phyloP scores from a whole-genome alignment of 768 basidiomycete genomes.

The Lentinula raphanica region DNA sequence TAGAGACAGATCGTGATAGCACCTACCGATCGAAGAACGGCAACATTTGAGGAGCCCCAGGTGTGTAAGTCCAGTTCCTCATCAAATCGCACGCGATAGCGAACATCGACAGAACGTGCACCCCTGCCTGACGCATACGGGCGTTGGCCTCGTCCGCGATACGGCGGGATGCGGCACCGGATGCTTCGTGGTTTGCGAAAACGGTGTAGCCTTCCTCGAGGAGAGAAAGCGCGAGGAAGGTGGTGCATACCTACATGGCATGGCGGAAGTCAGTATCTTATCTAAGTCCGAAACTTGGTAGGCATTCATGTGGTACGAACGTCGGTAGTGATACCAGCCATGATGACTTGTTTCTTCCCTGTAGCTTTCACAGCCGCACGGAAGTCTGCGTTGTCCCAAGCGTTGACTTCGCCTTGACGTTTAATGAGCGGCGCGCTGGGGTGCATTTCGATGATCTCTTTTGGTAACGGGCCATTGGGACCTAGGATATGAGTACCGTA shows the following conservation, averaged over 20 bases:
- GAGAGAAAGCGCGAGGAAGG: constrained; percentile 44
- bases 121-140: constrained; percentile 43
- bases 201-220: constrained; percentile 41
- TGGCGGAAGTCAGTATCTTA: neutral
- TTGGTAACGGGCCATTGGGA: constrained; percentile 43
- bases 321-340: constrained; percentile 47
- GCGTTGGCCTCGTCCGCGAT: constrained; percentile 42
- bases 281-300: neutral
- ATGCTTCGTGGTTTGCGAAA: constrained; percentile 42
- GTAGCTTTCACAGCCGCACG: constrained; percentile 40
- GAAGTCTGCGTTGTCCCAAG: constrained; percentile 49
- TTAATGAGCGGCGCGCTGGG: constrained; percentile 39
- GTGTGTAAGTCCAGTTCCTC: constrained; percentile 46
- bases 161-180: constrained; percentile 33
- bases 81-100: constrained; percentile 41
- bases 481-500: constrained; percentile 24
- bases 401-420: constrained; percentile 44
- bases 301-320: constrained; percentile 20
- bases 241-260: constrained; percentile 36
- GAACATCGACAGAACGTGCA: constrained; percentile 41
- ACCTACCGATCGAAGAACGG: constrained; percentile 43
- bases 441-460: constrained; percentile 40
- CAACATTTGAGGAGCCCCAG: constrained; percentile 36
- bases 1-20: neutral
- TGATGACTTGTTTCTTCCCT: constrained; percentile 44